Base-by-base conservation (phyloP, 208 protist genomes). In the Leishmania tarentolae region DNA sequence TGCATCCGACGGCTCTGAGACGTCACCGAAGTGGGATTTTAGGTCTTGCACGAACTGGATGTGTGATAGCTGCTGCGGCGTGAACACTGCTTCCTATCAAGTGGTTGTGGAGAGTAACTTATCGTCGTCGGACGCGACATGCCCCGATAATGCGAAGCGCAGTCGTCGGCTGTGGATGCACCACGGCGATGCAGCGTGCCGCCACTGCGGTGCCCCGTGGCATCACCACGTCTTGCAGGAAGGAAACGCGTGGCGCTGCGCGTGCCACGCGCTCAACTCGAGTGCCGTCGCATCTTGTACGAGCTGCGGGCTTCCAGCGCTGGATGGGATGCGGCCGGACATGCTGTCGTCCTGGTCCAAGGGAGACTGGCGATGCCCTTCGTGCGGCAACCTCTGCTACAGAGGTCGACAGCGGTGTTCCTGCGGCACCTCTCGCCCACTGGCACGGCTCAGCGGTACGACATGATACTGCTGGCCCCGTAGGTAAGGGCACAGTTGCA, bases 301-400 rank as follows among this genome's bases (percentile, higher is more conserved):
- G 46, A 88, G 86, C 63, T 96, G 93, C 77, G 73, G 83, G 7
- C 78, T 96, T 44, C 93, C 93, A 3, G 88, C 85, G 35, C 65
- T 86, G 31, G 86, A 91, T 44, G 66, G 40, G 6, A 40, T 96
- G 19, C 76, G 76, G 42, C 76, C 76, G 0, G 85, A 90, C 52
- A 80, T 92, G 35, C 82, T 96, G 19, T 95, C 93, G 0, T 76
- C 81, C 31, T 96, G 93, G 91, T 88, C 88, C 31, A 73, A 80
- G 1, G 93, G 93, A 5, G 93, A 96, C 72, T 96, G 93, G 93
- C 87, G 86, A 53, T 96, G 93, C 63, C 15, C 52, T 1, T 71
- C 75, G 31, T 96, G 93, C 53, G 78, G 87, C 31, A 61, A 81
- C 19, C 91, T 93, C 70, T 89, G 88, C 82, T 96, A 96, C 63